Evolutionary conservation across 129 eudicot genomes (phyloP), one percentile per base, ranked within the genome.

Genomic region (Escallonia herrerae): DNA sequence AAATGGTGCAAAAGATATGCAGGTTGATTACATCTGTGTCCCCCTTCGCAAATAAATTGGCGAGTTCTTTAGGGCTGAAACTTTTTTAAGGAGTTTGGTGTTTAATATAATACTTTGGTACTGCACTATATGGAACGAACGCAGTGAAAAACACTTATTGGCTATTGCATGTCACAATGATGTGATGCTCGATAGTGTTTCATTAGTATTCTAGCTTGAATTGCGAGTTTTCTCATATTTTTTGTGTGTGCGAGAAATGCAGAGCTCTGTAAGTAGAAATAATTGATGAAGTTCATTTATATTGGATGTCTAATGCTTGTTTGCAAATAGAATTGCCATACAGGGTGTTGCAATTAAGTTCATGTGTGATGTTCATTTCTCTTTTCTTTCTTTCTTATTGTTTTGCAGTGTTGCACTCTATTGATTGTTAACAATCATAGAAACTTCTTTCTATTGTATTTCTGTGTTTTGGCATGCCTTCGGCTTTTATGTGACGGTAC

Each of bases 1-100:
- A 90, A 41, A 70, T 85, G 64, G 72, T 74, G 75, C 83, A 79
- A 65, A 75, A 79, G 54, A 70, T 79, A 40, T 74, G 80, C 74
- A 93, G 96, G 98, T 93, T 60, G 51, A 45, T 69, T 8, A 60
- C 11, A 58, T 40, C 58, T 56, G 42, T 66, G 37, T 44, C 33
- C 1, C 33, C 33, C 33, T 1, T 22, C 33, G 33, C 33, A 22
- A 22, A 22, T 22, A 22, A 22, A 22, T 22, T 22, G 33, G 33
- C 33, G 33, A 22, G 33, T 22, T 22, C 33, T 22, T 22, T 22
- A 22, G 33, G 33, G 33, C 33, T 22, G 33, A 22, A 22, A 22
- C 33, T 22, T 22, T 22, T 22, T 22, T 22, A 22, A 22, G 33
- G 33, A 22, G 33, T 22, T 22, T 22, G 33, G 33, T 22, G 33